These are phyloP conservation scores for Kodamaea arcana DNA, from an alignment of 1,139 yeast genomes.

Conservation along the genomic window DNA sequence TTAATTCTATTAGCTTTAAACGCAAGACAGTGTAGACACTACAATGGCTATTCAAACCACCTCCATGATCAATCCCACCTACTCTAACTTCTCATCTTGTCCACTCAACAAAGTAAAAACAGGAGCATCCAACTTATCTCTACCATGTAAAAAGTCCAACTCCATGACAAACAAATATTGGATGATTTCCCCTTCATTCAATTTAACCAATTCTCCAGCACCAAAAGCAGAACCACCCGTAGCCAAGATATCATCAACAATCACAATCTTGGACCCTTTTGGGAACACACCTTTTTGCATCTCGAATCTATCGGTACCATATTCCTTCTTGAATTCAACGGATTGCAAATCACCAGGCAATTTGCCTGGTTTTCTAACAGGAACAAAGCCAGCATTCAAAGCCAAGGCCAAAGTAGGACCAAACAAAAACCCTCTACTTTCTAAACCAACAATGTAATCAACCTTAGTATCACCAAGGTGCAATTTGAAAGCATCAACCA, in stretches of 20 bases:
- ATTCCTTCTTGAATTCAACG: slow-evolving; percentile 84
- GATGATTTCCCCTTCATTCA: slow-evolving; percentile 53
- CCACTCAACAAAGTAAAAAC: slow-evolving; percentile 84
- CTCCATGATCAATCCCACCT: neutral
- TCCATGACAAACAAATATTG: slow-evolving; percentile 91
- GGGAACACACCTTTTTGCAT: slow-evolving; percentile 83
- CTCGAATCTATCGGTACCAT: slow-evolving; percentile 86
- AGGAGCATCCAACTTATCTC: slow-evolving; percentile 81
- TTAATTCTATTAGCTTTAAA: too few species aligned
- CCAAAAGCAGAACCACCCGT: slow-evolving; percentile 97
- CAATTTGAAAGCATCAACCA: slow-evolving; percentile 74
- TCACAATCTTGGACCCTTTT: slow-evolving; percentile 71
- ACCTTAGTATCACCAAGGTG: slow-evolving; percentile 67
- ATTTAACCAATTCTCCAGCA: slow-evolving; percentile 79
- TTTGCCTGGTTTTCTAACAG: slow-evolving; percentile 92
- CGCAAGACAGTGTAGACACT: too few species aligned
- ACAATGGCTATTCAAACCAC: too few species aligned
- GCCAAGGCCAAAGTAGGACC: slow-evolving; percentile 95
- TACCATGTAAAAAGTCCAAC: slow-evolving; percentile 89
- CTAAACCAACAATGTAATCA: slow-evolving; percentile 90
- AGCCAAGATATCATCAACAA: slow-evolving; percentile 95
- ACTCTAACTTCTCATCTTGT: slow-evolving; percentile 51
- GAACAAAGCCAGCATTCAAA: slow-evolving; percentile 85
- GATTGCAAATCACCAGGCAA: slow-evolving; percentile 78
- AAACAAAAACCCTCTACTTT: slow-evolving; percentile 93